Conservation (phyloP, 1,139 yeast genomes). For the Pichia sp. region DNA sequence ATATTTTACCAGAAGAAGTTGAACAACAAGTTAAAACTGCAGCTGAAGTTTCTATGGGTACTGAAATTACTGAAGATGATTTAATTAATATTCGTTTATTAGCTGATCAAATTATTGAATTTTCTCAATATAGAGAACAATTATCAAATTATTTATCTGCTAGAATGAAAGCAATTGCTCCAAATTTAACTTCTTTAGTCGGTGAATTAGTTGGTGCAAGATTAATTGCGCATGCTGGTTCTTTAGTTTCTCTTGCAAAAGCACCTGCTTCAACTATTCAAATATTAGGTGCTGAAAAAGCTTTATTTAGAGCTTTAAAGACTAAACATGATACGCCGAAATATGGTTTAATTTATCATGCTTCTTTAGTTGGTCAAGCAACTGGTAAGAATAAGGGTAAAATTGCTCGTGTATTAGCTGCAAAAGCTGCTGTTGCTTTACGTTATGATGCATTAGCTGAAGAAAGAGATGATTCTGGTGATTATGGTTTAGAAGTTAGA, state of each 20-base stretch:
- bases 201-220: constrained; percentile 99
- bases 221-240: constrained; percentile 95
- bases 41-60: constrained; percentile 98
- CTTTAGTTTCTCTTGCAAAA: constrained; percentile 87
- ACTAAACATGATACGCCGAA: constrained; percentile 99
- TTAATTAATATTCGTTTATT: constrained; percentile 78
- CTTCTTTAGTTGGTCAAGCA: constrained; percentile 96
- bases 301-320: constrained; percentile 94
- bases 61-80: constrained; percentile 87
- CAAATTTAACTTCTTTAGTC: constrained; percentile 88
- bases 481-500: constrained; percentile 86
- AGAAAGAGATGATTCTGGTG: constrained; percentile 93
- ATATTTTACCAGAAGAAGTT: constrained; percentile 84
- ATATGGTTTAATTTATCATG: constrained; percentile 94
- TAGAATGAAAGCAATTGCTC: constrained; percentile 98
- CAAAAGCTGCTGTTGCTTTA: constrained; percentile 93
- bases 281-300: constrained; percentile 99
- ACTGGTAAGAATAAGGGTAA: constrained; percentile 97
- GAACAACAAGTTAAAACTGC: constrained; percentile 84
- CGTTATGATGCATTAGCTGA: constrained; percentile 97
- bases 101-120: constrained; percentile 92
- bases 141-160: constrained; percentile 81
- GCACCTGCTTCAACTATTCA: constrained; percentile 99
- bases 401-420: constrained; percentile 97
- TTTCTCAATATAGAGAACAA: constrained; percentile 92